Evolutionary conservation across 495 filamentous ascomycete species (phyloP).

Genomic region (Penicillium goetzii): DNA sequence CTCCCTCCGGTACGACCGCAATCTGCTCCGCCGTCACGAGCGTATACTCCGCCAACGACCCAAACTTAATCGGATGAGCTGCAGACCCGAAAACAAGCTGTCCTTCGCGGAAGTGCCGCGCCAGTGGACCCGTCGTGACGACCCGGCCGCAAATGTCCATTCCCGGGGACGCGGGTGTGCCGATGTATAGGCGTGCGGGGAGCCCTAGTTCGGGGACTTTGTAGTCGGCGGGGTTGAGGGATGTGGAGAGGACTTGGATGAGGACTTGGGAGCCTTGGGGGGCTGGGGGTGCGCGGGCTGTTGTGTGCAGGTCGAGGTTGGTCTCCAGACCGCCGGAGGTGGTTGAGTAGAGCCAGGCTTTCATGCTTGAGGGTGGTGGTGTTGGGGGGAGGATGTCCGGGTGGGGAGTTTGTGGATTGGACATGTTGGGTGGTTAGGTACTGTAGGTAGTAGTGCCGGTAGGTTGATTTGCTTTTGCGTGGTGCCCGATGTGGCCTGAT

Average conservation of each 20-base stretch:
- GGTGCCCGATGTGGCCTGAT: conserved; percentile 5
- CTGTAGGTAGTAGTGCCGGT: neutral
- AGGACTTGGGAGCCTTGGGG: conserved; percentile 53
- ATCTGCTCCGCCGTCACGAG: conserved; percentile 25
- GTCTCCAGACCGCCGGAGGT: conserved; percentile 56
- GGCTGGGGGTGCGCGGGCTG: conserved; percentile 46
- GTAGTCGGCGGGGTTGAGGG: conserved; percentile 74
- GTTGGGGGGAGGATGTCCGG: conserved; percentile 7
- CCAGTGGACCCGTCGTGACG: conserved; percentile 41
- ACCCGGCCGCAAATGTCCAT: conserved; percentile 69
- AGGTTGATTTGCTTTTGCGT: neutral
- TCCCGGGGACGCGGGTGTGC: conserved; percentile 58
- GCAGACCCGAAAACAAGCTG: conserved; percentile 60
- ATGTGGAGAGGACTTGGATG: conserved; percentile 56
- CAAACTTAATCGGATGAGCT: conserved; percentile 46
- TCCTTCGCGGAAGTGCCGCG: conserved; percentile 46
- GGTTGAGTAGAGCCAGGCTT: conserved; percentile 62
- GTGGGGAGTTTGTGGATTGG: neutral
- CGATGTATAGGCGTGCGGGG: conserved; percentile 44
- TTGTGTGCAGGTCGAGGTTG: conserved; percentile 55
- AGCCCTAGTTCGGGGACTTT: conserved; percentile 62
- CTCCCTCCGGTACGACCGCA: conserved; percentile 52
- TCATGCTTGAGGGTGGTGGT: conserved; percentile 51
- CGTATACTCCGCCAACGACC: conserved; percentile 60
- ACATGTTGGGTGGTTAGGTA: neutral